Evolutionary conservation across 2,329 filamentous ascomycete genomes (phyloP).

Genomic region (Podosphaera xanthii): DNA sequence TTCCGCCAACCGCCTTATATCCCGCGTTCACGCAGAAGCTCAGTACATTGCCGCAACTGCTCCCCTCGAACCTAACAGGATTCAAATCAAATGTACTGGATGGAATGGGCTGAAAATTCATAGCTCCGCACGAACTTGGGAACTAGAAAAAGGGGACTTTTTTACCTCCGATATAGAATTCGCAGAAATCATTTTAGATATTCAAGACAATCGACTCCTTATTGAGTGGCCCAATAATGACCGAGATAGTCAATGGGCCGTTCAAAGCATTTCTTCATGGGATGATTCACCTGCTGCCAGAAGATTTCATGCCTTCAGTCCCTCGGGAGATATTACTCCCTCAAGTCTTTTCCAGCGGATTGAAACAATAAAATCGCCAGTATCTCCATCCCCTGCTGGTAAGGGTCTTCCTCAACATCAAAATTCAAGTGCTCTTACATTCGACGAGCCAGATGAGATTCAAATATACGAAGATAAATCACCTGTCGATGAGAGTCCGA

Average conservation of each 20-base stretch:
- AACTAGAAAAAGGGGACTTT: conserved; percentile 66
- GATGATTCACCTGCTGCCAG: conserved; percentile 26
- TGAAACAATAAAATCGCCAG: conserved; percentile 46
- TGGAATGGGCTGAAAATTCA: conserved; percentile 93
- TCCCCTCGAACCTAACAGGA: conserved; percentile 46
- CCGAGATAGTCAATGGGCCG: conserved; percentile 20
- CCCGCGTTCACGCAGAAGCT: conserved; percentile 78
- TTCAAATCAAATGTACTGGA: conserved; percentile 77
- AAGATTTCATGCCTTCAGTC: conserved; percentile 20
- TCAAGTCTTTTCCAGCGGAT: conserved; percentile 34
- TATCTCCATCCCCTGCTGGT: conserved; percentile 39
- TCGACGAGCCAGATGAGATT: conserved; percentile 23
- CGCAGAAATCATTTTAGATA: conserved; percentile 82
- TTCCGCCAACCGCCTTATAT: conserved; percentile 77
- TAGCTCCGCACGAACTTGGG: conserved; percentile 70
- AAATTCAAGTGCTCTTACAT: conserved; percentile 6
- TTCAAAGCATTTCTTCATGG: conserved; percentile 45
- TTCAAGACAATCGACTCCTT: conserved; percentile 77
- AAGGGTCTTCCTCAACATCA: not conserved
- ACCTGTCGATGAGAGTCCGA: conserved; percentile 24
- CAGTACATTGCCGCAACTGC: conserved; percentile 51
- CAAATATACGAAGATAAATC: conserved; percentile 51
- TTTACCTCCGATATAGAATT: conserved; percentile 78
- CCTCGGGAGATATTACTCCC: conserved; percentile 23
- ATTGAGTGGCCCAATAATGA: conserved; percentile 60